These are phyloP conservation scores for Chlorella sp. DNA, from an alignment of 139 green algal genomes.

Conservation along the genomic window DNA sequence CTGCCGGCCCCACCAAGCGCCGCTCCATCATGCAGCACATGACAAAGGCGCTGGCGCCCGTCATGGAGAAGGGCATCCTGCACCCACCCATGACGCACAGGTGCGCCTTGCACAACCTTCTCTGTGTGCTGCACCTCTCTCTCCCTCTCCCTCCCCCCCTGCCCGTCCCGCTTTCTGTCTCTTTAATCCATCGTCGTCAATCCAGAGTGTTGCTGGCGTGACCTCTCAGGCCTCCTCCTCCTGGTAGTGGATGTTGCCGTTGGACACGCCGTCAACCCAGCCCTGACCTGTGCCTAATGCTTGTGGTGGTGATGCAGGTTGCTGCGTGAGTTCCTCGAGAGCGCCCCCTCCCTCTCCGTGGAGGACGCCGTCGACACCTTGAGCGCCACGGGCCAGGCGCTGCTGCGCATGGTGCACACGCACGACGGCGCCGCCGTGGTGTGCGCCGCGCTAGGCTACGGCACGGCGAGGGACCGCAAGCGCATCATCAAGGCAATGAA, in stretches of 20 bases:
- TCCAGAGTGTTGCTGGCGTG: neutral
- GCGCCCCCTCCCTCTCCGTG: slow-evolving; percentile 45
- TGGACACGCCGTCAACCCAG: too few species aligned
- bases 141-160: too few species aligned
- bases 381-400: slow-evolving; percentile 42
- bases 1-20: slow-evolving; percentile 37
- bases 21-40: slow-evolving; percentile 58
- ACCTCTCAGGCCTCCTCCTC: neutral
- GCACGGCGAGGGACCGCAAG: slow-evolving; percentile 73
- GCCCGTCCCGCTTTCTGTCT: too few species aligned
- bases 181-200: too few species aligned
- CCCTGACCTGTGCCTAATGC: neutral
- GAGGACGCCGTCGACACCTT: slow-evolving; percentile 71
- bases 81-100: slow-evolving; percentile 72
- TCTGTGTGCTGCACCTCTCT: too few species aligned
- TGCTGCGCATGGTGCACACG: slow-evolving; percentile 89
- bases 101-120: too few species aligned
- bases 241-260: neutral
- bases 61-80: slow-evolving; percentile 88
- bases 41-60: slow-evolving; percentile 38
- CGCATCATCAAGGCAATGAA: slow-evolving; percentile 73
- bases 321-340: slow-evolving; percentile 74
- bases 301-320: slow-evolving; percentile 39
- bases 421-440: slow-evolving; percentile 64
- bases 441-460: slow-evolving; percentile 67